Evolutionary conservation across 192 early-diverging fungal genomes (phyloP).

Genomic region (Backusella parvicylindrica): DNA sequence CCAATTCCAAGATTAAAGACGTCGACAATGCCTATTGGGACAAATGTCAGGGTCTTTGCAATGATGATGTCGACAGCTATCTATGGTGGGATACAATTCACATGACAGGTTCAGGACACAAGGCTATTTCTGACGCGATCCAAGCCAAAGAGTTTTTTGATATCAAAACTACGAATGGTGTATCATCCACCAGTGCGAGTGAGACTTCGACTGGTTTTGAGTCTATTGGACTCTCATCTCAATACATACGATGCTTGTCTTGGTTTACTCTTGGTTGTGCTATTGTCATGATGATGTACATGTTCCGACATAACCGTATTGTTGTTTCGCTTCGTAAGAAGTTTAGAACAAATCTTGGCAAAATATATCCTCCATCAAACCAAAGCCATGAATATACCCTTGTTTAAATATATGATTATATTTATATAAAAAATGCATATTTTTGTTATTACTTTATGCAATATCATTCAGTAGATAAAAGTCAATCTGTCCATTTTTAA

Average conservation of each 20-base stretch:
- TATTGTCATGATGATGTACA: background rate
- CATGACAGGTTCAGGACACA: conserved; percentile 30
- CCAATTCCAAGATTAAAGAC: conserved; percentile 13
- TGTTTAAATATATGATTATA: background rate
- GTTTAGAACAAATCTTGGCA: background rate
- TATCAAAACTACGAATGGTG: background rate
- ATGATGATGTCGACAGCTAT: conserved; percentile 26
- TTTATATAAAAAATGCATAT: background rate
- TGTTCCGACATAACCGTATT: background rate
- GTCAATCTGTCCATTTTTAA: background rate
- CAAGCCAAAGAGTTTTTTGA: background rate
- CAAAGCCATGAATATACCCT: conserved; percentile 3
- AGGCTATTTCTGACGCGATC: conserved; percentile 9
- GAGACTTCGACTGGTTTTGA: background rate
- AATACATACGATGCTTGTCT: background rate
- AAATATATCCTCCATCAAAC: background rate
- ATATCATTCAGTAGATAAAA: too few species aligned
- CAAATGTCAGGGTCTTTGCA: conserved; percentile 27
- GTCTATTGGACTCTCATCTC: background rate
- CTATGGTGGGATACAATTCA: conserved; percentile 37
- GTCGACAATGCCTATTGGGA: conserved; percentile 35
- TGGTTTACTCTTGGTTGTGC: background rate
- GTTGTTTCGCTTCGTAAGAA: background rate
- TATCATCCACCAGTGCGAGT: too few species aligned
- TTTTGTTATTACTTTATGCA: background rate